These are phyloP conservation scores for Castanea sativa DNA, from an alignment of 306 rosid genomes.

Conservation along the genomic window DNA sequence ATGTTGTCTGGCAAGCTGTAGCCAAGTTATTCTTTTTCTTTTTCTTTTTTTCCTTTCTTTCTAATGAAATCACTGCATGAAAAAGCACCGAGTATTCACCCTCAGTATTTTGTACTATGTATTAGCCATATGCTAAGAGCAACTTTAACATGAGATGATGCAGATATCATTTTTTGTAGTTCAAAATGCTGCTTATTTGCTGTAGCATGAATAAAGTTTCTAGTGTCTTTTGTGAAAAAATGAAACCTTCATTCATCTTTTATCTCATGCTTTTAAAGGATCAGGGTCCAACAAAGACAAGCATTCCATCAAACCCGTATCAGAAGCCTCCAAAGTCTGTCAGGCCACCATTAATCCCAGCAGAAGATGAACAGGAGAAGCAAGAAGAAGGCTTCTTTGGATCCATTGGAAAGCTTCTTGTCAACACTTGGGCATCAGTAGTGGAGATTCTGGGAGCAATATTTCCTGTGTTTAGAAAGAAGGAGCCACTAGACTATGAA, in stretches of 20 bases:
- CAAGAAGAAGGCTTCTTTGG: conserved; percentile 84
- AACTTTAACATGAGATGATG: conserved; percentile 2
- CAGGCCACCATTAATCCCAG: conserved; percentile 78
- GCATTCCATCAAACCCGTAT: conserved; percentile 43
- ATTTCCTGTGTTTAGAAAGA: conserved; percentile 61
- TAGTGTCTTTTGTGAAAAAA: not conserved
- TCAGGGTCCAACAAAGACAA: conserved; percentile 33
- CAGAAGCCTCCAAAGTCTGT: conserved; percentile 68
- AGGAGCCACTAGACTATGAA: conserved; percentile 37
- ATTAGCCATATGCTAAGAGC: not conserved
- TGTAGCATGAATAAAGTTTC: not conserved
- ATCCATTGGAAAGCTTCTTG: conserved; percentile 72
- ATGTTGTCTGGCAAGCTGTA: not conserved
- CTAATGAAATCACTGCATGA: not conserved
- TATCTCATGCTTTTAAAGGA: conserved; percentile 45
- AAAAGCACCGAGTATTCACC: not conserved
- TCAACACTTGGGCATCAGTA: conserved; percentile 41
- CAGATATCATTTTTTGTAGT: not conserved
- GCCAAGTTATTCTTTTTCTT: not conserved
- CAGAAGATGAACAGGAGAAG: conserved; percentile 65
- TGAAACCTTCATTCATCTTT: not conserved
- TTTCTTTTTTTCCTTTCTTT: not conserved
- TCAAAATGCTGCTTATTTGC: conserved; percentile 4
- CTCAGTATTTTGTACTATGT: not conserved
- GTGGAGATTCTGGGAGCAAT: conserved; percentile 72